phyloP scores from a whole-genome alignment of 768 basidiomycete species.

The Lentinula guzmanii region DNA sequence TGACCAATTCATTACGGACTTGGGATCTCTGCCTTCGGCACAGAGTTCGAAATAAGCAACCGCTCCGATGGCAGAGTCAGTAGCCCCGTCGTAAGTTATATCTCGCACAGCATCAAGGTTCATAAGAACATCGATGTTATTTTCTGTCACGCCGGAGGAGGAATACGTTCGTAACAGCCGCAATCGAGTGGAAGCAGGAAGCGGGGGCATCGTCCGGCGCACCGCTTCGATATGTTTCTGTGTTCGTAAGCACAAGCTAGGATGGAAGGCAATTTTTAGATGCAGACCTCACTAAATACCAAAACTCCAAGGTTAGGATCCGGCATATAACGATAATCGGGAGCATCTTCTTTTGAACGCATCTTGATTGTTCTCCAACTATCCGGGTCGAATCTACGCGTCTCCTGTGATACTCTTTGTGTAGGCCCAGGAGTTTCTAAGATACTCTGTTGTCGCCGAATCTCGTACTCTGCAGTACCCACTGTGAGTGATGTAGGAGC shows the following conservation, averaged over 20 bases:
- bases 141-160: constrained; percentile 43
- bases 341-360: constrained; percentile 88
- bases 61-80: constrained; percentile 33
- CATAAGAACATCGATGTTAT: constrained; percentile 74
- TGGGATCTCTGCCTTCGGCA: constrained; percentile 50
- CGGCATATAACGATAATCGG: constrained; percentile 98
- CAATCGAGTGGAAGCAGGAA: constrained; percentile 57
- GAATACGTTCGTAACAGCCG: constrained; percentile 46
- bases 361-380: constrained; percentile 76
- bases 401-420: constrained; percentile 67
- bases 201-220: constrained; percentile 56
- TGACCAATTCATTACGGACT: constrained; percentile 81
- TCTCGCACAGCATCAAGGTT: constrained; percentile 62
- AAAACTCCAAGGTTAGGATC: constrained; percentile 88
- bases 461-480: constrained; percentile 51
- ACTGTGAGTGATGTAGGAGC: background rate
- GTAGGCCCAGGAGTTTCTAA: constrained; percentile 23
- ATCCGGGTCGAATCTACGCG: constrained; percentile 83
- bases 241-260: background rate
- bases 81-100: constrained; percentile 55
- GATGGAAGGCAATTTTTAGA: background rate
- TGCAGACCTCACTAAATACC: constrained; percentile 42
- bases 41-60: constrained; percentile 82
- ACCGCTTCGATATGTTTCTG: constrained; percentile 61
- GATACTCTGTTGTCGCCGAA: constrained; percentile 68